Evolutionary conservation across 1,284 basidiomycete species (phyloP).

Genomic region (Marasmius tenuissimus): DNA sequence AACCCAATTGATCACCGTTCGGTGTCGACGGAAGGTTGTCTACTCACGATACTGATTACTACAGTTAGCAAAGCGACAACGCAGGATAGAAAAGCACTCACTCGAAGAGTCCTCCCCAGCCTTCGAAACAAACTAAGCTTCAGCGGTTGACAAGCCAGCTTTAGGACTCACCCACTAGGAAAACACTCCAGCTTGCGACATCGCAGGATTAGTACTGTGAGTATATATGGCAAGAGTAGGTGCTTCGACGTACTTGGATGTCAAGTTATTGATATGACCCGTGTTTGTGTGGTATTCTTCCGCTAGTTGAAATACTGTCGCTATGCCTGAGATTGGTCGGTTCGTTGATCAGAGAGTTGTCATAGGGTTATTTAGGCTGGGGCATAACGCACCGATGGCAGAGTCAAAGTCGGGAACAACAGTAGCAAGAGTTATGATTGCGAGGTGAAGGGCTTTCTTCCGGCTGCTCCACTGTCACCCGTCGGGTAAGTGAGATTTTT

Average conservation of each 20-base stretch:
- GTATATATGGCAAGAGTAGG: not conserved
- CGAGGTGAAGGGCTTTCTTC: slow-evolving; percentile 30
- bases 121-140: not conserved
- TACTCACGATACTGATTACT: not conserved
- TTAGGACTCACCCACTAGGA: slow-evolving; percentile 37
- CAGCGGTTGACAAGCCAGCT: not conserved
- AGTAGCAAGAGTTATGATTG: slow-evolving; percentile 46
- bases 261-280: slow-evolving; percentile 48
- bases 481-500: not conserved
- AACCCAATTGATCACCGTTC: slow-evolving; percentile 21
- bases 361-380: not conserved
- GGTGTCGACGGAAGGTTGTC: not conserved
- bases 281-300: slow-evolving; percentile 46
- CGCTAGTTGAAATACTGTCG: slow-evolving; percentile 48
- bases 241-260: slow-evolving; percentile 36
- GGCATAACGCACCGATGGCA: slow-evolving; percentile 34
- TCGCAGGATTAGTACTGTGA: not conserved
- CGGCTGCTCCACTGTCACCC: slow-evolving; percentile 7
- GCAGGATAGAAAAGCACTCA: not conserved
- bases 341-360: not conserved
- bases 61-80: not conserved
- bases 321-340: slow-evolving; percentile 34
- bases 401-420: slow-evolving; percentile 50
- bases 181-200: slow-evolving; percentile 45
- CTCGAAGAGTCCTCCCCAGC: slow-evolving; percentile 48